Conservation (phyloP, 495 filamentous ascomycete species). For the Penicillium chermesinum region DNA sequence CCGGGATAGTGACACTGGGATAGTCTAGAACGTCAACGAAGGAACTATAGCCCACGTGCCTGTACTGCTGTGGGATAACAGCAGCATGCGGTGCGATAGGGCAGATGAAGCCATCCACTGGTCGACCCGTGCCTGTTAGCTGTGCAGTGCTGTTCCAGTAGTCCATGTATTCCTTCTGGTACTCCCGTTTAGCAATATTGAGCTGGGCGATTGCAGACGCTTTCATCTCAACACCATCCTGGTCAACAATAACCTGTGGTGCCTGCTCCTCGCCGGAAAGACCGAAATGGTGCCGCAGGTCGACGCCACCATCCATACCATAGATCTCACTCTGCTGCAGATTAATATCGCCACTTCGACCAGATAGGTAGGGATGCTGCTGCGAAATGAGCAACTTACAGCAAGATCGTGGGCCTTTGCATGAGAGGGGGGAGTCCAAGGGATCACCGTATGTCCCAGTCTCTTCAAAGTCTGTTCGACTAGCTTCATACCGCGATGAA, state of each 20-base stretch:
- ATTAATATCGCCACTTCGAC: background rate
- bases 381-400: slow-evolving; percentile 16
- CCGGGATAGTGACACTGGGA: slow-evolving; percentile 51
- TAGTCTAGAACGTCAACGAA: slow-evolving; percentile 57
- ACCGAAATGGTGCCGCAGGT: slow-evolving; percentile 41
- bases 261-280: slow-evolving; percentile 52
- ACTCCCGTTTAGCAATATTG: slow-evolving; percentile 55
- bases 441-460: slow-evolving; percentile 53
- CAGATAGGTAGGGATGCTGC: too few species aligned
- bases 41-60: slow-evolving; percentile 46
- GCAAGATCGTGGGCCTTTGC: slow-evolving; percentile 22
- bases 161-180: slow-evolving; percentile 61
- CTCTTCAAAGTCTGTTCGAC: slow-evolving; percentile 46
- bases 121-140: slow-evolving; percentile 51
- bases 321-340: slow-evolving; percentile 17
- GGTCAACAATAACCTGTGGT: slow-evolving; percentile 31
- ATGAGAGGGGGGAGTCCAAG: slow-evolving; percentile 56
- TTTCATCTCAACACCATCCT: slow-evolving; percentile 24
- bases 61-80: slow-evolving; percentile 43
- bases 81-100: slow-evolving; percentile 43
- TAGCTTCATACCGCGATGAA: slow-evolving; percentile 48
- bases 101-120: slow-evolving; percentile 51
- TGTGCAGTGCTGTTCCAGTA: slow-evolving; percentile 61
- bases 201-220: slow-evolving; percentile 46
- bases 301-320: slow-evolving; percentile 48